Base-by-base conservation (phyloP, 306 rosid species). In the Notholithocarpus densiflorus region DNA sequence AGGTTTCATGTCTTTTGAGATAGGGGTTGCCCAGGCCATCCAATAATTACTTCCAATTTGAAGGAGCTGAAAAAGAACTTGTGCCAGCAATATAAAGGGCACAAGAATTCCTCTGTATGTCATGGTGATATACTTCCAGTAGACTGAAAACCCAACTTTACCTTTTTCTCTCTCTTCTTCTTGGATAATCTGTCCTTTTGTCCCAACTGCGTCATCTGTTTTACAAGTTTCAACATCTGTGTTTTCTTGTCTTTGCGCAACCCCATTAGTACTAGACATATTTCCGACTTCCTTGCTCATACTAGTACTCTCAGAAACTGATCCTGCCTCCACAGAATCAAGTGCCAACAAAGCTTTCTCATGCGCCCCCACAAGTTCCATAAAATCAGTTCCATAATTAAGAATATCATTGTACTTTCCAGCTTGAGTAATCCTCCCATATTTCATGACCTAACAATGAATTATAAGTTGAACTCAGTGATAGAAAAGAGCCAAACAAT, bases 101-200 rank as follows among this genome's bases (percentile, higher is more conserved):
- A 88, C 94, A 26, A 94, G 94, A 76, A 89, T 89, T 79, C 97
- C 98, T 81, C 94, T 89, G 61, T 90, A 92, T 13, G 97, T 91
- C 23, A 88, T 84, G 23, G 89, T 92, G 70, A 92, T 81, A 75
- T 86, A 94, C 32, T 89, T 87, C 97, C 97, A 90, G 56, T 94
- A 90, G 6, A 92, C 97, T 7, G 86, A 59, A 79, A 92, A 73
- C 52, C 92, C 93, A 78, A 94, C 98, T 77, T 13, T 84, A 57
- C 97, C 98, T 82, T 90, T 92, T 85, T 86, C 97, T 79, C 98
- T 92, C 84, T 92, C 98, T 88, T 94, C 98, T 78, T 90, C 97
- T 82, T 92, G 92, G 81, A 94, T 91, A 83, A 94, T 91, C 71
- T 90, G 97, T 64, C 32, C 32, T 29, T 68, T 54, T n/a, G 88